Base-by-base conservation (phyloP, 2,329 filamentous ascomycete species). In the Colletotrichum falcatum region DNA sequence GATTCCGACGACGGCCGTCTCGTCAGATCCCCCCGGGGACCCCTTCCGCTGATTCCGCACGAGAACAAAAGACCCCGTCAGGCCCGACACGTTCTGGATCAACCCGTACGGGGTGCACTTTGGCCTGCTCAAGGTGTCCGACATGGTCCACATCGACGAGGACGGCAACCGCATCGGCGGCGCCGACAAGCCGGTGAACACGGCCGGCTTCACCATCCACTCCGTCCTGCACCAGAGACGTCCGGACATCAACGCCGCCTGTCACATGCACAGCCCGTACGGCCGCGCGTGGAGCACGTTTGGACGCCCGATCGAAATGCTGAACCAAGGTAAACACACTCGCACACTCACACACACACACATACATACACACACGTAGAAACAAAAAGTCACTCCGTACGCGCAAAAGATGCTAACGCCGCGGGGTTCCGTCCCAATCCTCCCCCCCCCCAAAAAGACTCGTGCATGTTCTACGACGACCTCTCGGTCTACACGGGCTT, bases 141-240 rank as follows among this genome's bases (percentile, higher is more conserved):
- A 93, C 76, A 89, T 93, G 86, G 87, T 93, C 58, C 86, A 90
- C 53, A 84, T 93, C 2, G 87, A 92, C 72, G 79, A 81, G 60
- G 73, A 79, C 1, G 91, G 91, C 5, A 85, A 88, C 37, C 84
- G 89, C 3, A 84, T 92, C 2, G 90, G 89, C 23, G 90, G 90
- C 12, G 69, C 65, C 26, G 77, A 75, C 0, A 90, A 90, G 74
- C 87, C 89, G 2, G 87, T 89, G 14, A 93, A 92, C 76, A 87
- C 88, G 2, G 90, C 90, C 0, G 91, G 91, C 1, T 92, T 92
- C 77, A 79, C 91, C 70, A 93, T 93, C 66, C 91, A 93, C 78
- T 85, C 84, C 12, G 89, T 89, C 5, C 82, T 93, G 18, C 87
- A 91, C 78, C 89, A 88, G 78, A 87, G 87, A 1, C 81, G 90